These are phyloP conservation scores for Hymenoscyphus albidus DNA, from an alignment of 2,329 filamentous ascomycete genomes.

Conservation along the genomic window DNA sequence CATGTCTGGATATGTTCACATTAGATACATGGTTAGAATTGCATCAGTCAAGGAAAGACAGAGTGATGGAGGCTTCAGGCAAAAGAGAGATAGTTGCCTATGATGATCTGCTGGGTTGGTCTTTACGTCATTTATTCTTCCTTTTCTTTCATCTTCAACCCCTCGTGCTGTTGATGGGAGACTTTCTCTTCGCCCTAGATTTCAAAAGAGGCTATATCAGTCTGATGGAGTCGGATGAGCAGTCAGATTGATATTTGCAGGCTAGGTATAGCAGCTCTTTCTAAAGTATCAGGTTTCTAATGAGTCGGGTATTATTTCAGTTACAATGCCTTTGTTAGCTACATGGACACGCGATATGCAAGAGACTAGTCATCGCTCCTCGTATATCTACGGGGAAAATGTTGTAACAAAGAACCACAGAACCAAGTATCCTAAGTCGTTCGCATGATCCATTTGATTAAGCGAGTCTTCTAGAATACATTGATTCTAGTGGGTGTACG, in stretches of 20 bases:
- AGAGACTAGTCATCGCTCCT: too few species aligned
- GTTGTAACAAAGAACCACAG: too few species aligned
- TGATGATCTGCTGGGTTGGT: constrained; percentile 1
- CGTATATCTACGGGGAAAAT: too few species aligned
- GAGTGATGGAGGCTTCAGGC: background rate
- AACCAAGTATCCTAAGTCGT: too few species aligned
- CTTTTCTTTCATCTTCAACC: background rate
- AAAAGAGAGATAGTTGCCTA: background rate
- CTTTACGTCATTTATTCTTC: background rate
- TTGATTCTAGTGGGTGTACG: too few species aligned
- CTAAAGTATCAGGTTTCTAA: too few species aligned
- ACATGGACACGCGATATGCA: too few species aligned
- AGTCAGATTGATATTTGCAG: background rate
- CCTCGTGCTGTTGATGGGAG: background rate
- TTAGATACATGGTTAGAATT: background rate
- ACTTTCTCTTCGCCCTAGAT: background rate
- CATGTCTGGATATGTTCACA: constrained; percentile 1
- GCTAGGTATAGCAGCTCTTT: too few species aligned
- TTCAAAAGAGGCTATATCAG: background rate
- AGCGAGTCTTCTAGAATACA: too few species aligned
- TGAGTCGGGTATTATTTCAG: too few species aligned
- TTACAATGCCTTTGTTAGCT: too few species aligned
- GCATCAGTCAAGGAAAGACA: background rate
- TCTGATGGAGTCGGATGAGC: background rate
- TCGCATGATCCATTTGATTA: too few species aligned